Evolutionary conservation across 2,329 filamentous ascomycete species (phyloP), one percentile per base, ranked within the genome.

Genomic region (Pseudofabraea citricarpa): DNA sequence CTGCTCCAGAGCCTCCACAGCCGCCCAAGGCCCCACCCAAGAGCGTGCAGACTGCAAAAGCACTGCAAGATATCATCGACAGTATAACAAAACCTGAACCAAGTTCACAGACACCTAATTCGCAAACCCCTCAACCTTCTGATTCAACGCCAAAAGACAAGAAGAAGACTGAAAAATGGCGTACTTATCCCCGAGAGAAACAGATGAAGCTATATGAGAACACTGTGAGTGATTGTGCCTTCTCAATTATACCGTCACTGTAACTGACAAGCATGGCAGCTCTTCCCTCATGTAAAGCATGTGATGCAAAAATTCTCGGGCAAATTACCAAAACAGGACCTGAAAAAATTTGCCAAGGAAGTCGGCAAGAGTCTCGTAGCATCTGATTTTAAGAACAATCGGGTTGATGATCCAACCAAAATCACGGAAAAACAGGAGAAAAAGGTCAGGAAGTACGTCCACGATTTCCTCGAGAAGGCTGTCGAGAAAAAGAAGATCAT

Each of bases 121-220:
- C 81, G 0, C 78, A 79, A 12, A 88, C 86, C 1, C 83, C 86
- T 1, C 78, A 82, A 47, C 50, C 56, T 4, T 41, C 49, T 6
- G 73, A 79, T 9, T 69, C 71, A 3, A 76, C 67, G 41, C 71
- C 75, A 1, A 73, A 75, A 5, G 65, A 70, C 4, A 73, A 73
- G 36, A 77, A 84, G 63, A 83, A 78, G 54, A 74, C 75, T 55
- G 83, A 88, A 37, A 87, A 84, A 60, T 90, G 86, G 86, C 75
- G 79, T 43, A 75, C 74, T 46, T 63, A 83, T 23, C 72, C 83
- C 2, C 63, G 81, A 53, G 90, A 96, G 52, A 96, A 96, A 67
- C 88, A 93, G 66, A 94, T 90, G 78, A 95, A 89, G 69, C 74
- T 95, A 2, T 97, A 96, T 57, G 90, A 96, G 64, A 90, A 90